These are phyloP conservation scores for Sclerotiophoma versabilis DNA, from an alignment of 2,329 filamentous ascomycete species.

Conservation along the genomic window DNA sequence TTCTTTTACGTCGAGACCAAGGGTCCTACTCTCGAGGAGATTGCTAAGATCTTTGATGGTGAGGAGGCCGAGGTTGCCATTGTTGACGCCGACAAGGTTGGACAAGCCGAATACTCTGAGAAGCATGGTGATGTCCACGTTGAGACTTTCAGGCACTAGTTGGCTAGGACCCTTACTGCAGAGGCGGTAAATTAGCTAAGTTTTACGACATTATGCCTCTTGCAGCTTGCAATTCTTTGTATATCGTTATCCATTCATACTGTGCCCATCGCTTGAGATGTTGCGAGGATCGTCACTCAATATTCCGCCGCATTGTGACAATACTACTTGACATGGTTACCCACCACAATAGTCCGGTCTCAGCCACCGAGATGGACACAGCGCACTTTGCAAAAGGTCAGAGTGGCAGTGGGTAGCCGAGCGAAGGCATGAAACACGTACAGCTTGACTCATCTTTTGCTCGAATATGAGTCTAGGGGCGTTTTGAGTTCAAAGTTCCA, in stretches of 20 bases:
- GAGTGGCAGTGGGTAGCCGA: too few species aligned
- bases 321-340: not conserved
- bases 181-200: too few species aligned
- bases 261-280: not conserved
- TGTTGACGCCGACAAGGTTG: conserved; percentile 35
- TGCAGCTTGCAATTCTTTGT: not conserved
- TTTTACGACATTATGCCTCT: not conserved
- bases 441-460: too few species aligned
- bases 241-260: not conserved
- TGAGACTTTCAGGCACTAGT: conserved; percentile 17
- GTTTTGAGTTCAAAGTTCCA: too few species aligned
- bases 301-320: too few species aligned
- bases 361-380: too few species aligned
- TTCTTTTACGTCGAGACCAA: conserved; percentile 75
- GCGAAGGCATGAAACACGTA: too few species aligned
- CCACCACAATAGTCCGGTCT: too few species aligned
- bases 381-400: too few species aligned
- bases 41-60: conserved; percentile 74
- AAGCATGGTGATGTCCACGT: conserved; percentile 32
- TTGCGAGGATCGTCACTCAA: too few species aligned
- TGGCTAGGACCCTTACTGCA: not conserved
- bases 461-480: too few species aligned
- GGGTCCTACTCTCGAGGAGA: conserved; percentile 73
- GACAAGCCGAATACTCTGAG: conserved; percentile 30
- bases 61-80: conserved; percentile 58